Evolutionary conservation across 2,329 filamentous ascomycete species (phyloP), one percentile per base, ranked within the genome.

Genomic region (Aspergillus spinulosporus): DNA sequence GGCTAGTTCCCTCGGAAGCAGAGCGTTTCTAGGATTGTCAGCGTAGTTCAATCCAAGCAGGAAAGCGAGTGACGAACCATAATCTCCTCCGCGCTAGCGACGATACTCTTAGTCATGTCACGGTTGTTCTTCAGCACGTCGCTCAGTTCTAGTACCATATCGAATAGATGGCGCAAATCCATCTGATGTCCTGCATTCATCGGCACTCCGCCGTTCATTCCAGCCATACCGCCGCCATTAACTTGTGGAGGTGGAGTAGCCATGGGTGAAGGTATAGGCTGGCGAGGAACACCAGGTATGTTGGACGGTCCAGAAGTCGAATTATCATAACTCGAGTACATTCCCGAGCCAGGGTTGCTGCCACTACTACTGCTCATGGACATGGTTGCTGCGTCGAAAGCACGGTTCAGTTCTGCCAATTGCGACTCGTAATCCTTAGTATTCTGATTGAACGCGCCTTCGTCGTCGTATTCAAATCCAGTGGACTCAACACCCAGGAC

Each of bases 171-270:
- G 59, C 80, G 78, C 47, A 81, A 68, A 59, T 81, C 78, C 75
- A 80, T 79, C 66, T 80, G 76, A 53, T 80, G 78, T 8, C 78
- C 78, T 6, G 78, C 78, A 58, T 76, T 77, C 70, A 77, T 74
- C 1, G 76, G 72, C 57, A 77, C 68, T 32, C 64, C 66, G 4
- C 66, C 64, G 52, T 69, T 72, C 66, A 76, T 72, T 5, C 68
- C 73, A 29, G 69, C 68, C 64, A 76, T 71, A 14, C 68, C 67
- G 32, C 63, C 66, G 15, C 72, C 73, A 52, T 74, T 73, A 43
- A 68, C 64, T 58, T 74, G 72, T 37, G 64, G 53, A 21, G 68
- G 62, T 14, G 66, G 49, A 49, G 71, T 68, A 26, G 69, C 59
- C 46, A 70, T 62, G 9, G 68, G 64, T n/a, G 72, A 67, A 29